phyloP scores from a whole-genome alignment of 163 green algal species.

The Coccomyxa subellipsoidea region DNA sequence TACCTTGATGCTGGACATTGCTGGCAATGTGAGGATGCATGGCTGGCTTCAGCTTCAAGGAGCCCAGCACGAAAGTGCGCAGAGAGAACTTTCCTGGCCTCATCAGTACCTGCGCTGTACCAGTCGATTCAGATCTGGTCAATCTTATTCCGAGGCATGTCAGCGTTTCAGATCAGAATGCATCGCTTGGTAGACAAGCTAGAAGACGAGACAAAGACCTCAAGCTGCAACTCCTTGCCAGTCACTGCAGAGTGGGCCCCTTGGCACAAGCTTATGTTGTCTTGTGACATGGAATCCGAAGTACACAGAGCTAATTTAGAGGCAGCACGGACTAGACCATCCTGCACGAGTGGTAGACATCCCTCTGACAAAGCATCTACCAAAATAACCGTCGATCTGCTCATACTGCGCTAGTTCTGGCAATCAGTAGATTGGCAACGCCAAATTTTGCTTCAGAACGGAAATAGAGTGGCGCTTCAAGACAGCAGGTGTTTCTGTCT shows the following conservation, averaged over 20 bases:
- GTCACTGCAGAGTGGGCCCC: neutral
- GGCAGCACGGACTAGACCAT: neutral
- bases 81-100: neutral
- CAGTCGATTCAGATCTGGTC: too few species aligned
- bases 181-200: neutral
- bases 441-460: too few species aligned
- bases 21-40: too few species aligned
- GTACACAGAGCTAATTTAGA: neutral
- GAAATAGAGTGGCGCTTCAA: too few species aligned
- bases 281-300: neutral
- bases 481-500: too few species aligned
- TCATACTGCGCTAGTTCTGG: neutral
- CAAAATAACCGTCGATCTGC: neutral
- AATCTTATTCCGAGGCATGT: too few species aligned
- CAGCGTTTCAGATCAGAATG: neutral
- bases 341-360: neutral
- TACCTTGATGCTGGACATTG: too few species aligned
- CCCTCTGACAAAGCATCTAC: neutral
- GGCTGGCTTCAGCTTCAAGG: neutral
- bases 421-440: too few species aligned
- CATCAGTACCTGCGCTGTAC: neutral
- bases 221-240: neutral
- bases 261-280: neutral
- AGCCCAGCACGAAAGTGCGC: neutral
- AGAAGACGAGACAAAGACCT: too few species aligned